Conservation (phyloP, 2,329 filamentous ascomycete species). For the Aspergillus awamori region DNA sequence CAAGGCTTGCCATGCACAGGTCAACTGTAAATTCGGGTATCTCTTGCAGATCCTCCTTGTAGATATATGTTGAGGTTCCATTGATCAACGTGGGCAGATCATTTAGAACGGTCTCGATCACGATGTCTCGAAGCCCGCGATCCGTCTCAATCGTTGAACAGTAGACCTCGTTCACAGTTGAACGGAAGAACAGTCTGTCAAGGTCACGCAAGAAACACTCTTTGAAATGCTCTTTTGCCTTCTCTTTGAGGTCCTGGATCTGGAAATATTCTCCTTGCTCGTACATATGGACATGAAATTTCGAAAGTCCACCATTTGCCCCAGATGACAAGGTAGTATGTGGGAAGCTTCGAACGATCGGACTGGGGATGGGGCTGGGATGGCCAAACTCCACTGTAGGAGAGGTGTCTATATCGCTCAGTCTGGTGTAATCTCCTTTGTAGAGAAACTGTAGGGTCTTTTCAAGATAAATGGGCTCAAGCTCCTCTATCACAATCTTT, state of each 20-base stretch:
- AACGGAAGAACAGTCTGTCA: not conserved
- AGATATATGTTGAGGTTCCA: not conserved
- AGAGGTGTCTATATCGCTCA: not conserved
- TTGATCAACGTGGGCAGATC: not conserved
- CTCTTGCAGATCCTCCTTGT: not conserved
- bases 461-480: not conserved
- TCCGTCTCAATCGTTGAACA: not conserved
- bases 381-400: not conserved
- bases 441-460: not conserved
- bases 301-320: not conserved
- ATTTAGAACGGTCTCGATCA: not conserved
- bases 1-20: not conserved
- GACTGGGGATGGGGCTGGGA: not conserved
- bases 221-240: conserved; percentile 1
- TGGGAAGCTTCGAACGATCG: not conserved
- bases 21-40: not conserved
- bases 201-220: not conserved
- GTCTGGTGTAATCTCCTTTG: not conserved
- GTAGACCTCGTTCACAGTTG: not conserved
- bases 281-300: not conserved
- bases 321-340: too few species aligned
- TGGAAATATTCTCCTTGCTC: conserved; percentile 6
- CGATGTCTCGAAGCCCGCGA: not conserved
- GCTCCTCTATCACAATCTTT: not conserved
- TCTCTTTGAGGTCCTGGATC: not conserved